Conservation (phyloP, 1,139 yeast species). For the Suhomyces anneliseae region DNA sequence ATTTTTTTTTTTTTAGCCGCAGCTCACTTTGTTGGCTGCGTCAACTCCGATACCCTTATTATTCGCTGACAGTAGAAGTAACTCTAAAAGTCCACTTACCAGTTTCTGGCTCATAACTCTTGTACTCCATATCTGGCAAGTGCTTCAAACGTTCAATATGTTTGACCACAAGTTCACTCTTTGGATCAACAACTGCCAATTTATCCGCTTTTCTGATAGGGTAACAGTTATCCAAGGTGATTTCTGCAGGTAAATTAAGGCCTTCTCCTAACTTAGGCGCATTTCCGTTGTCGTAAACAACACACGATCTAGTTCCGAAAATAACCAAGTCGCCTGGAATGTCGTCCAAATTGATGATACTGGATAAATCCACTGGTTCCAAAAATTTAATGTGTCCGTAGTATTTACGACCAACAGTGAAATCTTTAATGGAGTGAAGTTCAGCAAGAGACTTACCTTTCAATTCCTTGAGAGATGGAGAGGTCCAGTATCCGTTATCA, state of each 20-base stretch:
- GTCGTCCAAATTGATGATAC: slow-evolving; percentile 56
- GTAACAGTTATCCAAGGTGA: slow-evolving; percentile 75
- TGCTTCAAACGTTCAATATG: slow-evolving; percentile 70
- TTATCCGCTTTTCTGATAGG: slow-evolving; percentile 74
- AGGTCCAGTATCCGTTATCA: slow-evolving; percentile 80
- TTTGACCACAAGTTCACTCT: slow-evolving; percentile 65
- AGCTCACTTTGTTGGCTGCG: too few relatives aligned
- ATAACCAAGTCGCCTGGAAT: slow-evolving; percentile 66
- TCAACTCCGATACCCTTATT: too few relatives aligned
- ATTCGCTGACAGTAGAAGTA: slow-evolving; percentile 3
- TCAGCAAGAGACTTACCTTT: slow-evolving; percentile 60
- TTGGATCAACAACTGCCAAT: slow-evolving; percentile 74
- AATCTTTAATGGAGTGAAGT: slow-evolving; percentile 61
- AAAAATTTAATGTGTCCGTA: slow-evolving; percentile 76
- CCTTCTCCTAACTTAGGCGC: slow-evolving; percentile 78
- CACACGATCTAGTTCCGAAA: slow-evolving; percentile 61
- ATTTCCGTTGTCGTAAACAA: slow-evolving; percentile 72
- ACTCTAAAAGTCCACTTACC: slow-evolving; percentile 82
- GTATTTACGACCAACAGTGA: slow-evolving; percentile 78
- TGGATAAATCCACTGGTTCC: slow-evolving; percentile 79
- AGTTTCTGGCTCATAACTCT: slow-evolving; percentile 70
- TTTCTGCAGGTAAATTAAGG: slow-evolving; percentile 70
- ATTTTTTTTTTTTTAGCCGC: too few relatives aligned
- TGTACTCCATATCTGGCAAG: slow-evolving; percentile 61
- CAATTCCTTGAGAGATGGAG: slow-evolving; percentile 70